Evolutionary conservation across 768 basidiomycete species (phyloP).

Genomic region (Trametes sanguinea): DNA sequence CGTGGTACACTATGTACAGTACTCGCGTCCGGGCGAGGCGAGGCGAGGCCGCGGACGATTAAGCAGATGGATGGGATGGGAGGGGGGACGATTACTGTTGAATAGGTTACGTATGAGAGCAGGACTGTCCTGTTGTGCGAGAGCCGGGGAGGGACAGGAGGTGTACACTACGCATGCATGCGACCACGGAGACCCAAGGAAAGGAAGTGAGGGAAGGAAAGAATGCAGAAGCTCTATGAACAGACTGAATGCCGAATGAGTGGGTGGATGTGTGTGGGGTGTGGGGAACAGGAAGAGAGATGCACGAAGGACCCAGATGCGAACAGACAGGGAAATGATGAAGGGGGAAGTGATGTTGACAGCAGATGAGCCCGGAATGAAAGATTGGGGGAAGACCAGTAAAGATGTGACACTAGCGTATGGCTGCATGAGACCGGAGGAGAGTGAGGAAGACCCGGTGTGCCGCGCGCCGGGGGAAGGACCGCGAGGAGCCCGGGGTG

Average conservation of each 20-base stretch:
- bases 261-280: not conserved
- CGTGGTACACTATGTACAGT: not conserved
- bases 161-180: not conserved
- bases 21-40: not conserved
- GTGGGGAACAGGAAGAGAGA: not conserved
- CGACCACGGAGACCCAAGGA: not conserved
- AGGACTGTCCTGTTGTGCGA: not conserved
- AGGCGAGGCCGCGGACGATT: not conserved
- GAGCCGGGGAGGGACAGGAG: not conserved
- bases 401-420: constrained; percentile 15
- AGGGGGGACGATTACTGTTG: not conserved
- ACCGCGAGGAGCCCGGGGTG: not conserved
- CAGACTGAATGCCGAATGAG: not conserved
- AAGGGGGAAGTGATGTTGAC: not conserved
- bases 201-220: not conserved
- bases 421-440: constrained; percentile 4
- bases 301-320: not conserved
- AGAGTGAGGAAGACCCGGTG: not conserved
- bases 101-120: not conserved
- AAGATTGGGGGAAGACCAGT: not conserved
- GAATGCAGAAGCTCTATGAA: constrained; percentile 2
- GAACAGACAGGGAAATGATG: not conserved
- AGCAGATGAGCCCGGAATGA: not conserved
- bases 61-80: not conserved
- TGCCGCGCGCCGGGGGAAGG: not conserved